These are phyloP conservation scores for Aspergillus coremiiformis DNA, from an alignment of 495 filamentous ascomycete species.

Conservation along the genomic window DNA sequence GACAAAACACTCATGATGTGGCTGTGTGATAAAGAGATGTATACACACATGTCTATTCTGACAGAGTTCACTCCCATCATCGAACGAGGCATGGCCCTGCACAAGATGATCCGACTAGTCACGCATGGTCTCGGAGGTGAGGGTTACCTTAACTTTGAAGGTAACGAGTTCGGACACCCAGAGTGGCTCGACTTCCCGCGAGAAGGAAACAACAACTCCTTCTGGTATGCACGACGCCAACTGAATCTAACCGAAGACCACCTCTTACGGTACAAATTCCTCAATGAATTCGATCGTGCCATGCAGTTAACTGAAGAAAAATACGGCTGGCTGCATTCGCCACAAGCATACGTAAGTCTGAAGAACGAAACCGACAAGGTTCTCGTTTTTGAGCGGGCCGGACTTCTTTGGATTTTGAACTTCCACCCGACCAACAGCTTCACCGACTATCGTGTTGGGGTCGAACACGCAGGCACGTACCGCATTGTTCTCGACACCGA, in stretches of 20 bases:
- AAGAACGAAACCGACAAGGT: conserved; percentile 96
- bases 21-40: conserved; percentile 94
- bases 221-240: conserved; percentile 93
- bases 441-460: conserved; percentile 84
- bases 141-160: conserved; percentile 97
- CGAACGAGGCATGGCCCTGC: conserved; percentile 80
- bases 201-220: conserved; percentile 88
- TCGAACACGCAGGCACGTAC: conserved; percentile 80
- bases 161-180: conserved; percentile 97
- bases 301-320: conserved; percentile 85
- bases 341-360: conserved; percentile 84
- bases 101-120: conserved; percentile 94
- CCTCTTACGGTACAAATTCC: conserved; percentile 79
- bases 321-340: conserved; percentile 84
- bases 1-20: conserved; percentile 97
- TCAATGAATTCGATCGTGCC: conserved; percentile 87
- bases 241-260: conserved; percentile 85
- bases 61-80: conserved; percentile 82
- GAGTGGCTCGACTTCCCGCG: conserved; percentile 99
- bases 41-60: conserved; percentile 91
- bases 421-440: conserved; percentile 85
- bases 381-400: conserved; percentile 88
- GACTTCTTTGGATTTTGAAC: conserved; percentile 91
- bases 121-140: conserved; percentile 95
- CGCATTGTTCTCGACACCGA: conserved; percentile 82